Conservation (phyloP, 2,329 filamentous ascomycete genomes). For the Apiospora aurea region DNA sequence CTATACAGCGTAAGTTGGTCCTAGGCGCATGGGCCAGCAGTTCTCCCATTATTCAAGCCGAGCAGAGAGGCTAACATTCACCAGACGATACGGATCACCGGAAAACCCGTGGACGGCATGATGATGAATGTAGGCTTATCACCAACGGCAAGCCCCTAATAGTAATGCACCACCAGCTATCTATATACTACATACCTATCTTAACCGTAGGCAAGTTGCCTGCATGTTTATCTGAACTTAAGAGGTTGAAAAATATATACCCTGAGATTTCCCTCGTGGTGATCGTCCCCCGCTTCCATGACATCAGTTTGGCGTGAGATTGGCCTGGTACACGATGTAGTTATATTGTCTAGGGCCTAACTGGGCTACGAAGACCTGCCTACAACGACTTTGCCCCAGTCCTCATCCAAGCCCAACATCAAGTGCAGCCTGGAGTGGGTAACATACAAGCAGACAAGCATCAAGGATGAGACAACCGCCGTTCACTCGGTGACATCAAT, state of each 20-base stretch:
- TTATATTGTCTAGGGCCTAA: too few relatives aligned
- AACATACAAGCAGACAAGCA: too few relatives aligned
- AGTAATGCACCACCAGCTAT: neutral
- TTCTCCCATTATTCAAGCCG: neutral
- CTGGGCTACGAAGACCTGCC: too few relatives aligned
- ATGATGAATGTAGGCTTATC: conserved; percentile 30
- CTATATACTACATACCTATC: neutral
- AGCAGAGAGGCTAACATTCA: neutral
- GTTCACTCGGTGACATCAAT: too few relatives aligned
- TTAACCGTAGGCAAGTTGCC: too few relatives aligned
- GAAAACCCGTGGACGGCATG: conserved; percentile 32
- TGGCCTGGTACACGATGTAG: neutral
- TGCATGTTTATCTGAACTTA: neutral
- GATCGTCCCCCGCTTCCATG: neutral
- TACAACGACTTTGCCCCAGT: too few relatives aligned
- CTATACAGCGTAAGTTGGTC: neutral
- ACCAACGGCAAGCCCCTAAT: too few relatives aligned
- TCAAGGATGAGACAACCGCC: too few relatives aligned
- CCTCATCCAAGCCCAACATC: too few relatives aligned
- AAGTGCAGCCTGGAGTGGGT: too few relatives aligned
- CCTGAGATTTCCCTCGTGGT: neutral
- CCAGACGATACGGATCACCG: conserved; percentile 29
- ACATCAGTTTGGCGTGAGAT: neutral
- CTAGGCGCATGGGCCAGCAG: neutral
- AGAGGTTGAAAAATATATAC: neutral